phyloP scores from a whole-genome alignment of 768 basidiomycete species.

The Amanita phalloides region DNA sequence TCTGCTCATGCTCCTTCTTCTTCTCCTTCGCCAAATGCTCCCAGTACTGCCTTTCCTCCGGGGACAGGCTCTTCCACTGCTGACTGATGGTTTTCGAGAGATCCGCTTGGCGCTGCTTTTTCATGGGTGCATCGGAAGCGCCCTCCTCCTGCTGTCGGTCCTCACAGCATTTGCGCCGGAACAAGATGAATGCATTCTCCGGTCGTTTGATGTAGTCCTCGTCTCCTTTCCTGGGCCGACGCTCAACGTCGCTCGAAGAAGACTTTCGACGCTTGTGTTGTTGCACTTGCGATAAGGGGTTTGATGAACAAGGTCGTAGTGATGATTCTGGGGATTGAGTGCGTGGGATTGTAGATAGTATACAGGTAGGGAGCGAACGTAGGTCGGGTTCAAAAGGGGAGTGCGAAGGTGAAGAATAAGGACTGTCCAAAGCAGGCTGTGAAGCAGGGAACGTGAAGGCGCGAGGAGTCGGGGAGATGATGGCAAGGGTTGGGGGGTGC shows the following conservation, averaged over 20 bases:
- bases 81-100: constrained; percentile 75
- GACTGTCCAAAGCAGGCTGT: constrained; percentile 48
- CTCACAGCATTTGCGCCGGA: constrained; percentile 71
- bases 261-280: constrained; percentile 43
- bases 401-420: constrained; percentile 53
- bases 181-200: constrained; percentile 79
- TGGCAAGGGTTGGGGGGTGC: constrained; percentile 41
- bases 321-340: constrained; percentile 33
- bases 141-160: constrained; percentile 53
- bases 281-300: constrained; percentile 16
- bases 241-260: constrained; percentile 38
- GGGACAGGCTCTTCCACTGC: constrained; percentile 62
- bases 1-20: constrained; percentile 68
- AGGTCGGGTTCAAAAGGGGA: constrained; percentile 72
- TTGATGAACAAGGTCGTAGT: constrained; percentile 26
- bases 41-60: constrained; percentile 65
- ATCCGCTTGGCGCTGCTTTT: constrained; percentile 58
- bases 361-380: constrained; percentile 34
- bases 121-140: constrained; percentile 29
- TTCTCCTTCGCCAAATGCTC: constrained; percentile 69
- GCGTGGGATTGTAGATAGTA: constrained; percentile 22
- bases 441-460: constrained; percentile 55
- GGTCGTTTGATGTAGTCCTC: constrained; percentile 79
- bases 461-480: constrained; percentile 64
- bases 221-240: constrained; percentile 61